Base-by-base conservation (phyloP, 805 yeast species). In the Teunomyces tritomae region DNA sequence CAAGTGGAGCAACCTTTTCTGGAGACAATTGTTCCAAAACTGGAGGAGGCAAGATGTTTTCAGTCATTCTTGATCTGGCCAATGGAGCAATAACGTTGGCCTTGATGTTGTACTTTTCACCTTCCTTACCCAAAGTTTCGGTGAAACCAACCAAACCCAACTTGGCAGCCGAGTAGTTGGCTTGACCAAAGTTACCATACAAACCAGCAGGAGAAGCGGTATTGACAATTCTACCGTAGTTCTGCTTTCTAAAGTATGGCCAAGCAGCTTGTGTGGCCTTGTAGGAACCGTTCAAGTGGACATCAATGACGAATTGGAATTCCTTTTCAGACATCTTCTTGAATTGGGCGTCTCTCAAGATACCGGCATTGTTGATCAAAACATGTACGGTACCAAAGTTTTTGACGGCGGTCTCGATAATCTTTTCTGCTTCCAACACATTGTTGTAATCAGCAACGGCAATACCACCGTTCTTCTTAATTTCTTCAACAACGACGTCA, bases 191-290 rank as follows among this genome's bases (percentile, higher is more conserved):
- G 71, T 90, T 90, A 52, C 99, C 99, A 65, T 86, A 92, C 55
- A 92, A 77, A 17, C 99, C 99, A 30, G 98, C 98, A 3, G 98
- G 97, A 3, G 97, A 90, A 26, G 96, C 83, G n/a, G 97, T 91
- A 78, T 89, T 91, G 59, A 92, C 70, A 57, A 92, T 79, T 58
- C 98, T 79, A 54, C 99, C 99, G 62, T 76, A 92, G 51, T 82
- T 80, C 68, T 94, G 97, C 54, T 87, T 71, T 64, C 82, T 82
- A 75, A 92, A 81, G 63, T 86, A 77, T 7, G 92, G 90, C 98
- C 98, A 92, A 34, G 97, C 96, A 17, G 96, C 91, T 57, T 79
- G 78, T 39, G 96, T 84, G 46, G 88, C 82, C 71, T 82, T 83
- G 71, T 79, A 92, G 11, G 96, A 88, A 58, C 97, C 98, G 58